phyloP scores from a whole-genome alignment of 768 basidiomycete species.

The Psilocybe cyanescens region DNA sequence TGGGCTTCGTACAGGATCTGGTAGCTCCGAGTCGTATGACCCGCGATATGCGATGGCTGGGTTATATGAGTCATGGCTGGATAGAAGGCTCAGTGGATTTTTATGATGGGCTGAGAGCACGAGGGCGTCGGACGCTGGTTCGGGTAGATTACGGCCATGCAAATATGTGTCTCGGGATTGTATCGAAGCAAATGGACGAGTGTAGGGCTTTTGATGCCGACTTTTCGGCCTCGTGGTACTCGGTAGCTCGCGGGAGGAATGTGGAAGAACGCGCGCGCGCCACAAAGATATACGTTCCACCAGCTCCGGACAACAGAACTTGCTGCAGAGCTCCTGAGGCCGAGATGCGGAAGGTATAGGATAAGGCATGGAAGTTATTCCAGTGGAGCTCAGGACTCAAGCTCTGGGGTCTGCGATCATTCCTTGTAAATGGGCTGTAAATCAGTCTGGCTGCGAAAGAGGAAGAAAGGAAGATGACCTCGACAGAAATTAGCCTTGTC shows the following conservation, averaged over 20 bases:
- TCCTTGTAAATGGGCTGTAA: background rate
- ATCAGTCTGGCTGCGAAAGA: background rate
- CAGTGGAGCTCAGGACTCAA: background rate
- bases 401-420: background rate
- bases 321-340: background rate
- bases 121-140: background rate
- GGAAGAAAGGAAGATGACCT: background rate
- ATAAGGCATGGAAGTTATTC: background rate
- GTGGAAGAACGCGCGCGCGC: background rate
- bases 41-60: background rate
- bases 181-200: background rate
- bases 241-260: background rate
- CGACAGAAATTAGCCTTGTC: background rate
- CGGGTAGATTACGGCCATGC: background rate
- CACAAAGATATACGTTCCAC: conserved; percentile 1
- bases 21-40: background rate
- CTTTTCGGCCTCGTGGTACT: background rate
- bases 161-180: background rate
- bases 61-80: background rate
- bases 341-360: background rate
- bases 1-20: background rate
- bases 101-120: background rate
- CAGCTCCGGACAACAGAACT: background rate
- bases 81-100: background rate
- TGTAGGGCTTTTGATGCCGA: background rate